A percentile compares a stretch with the other conserved stretches of the same genome.
phyloP scores from a whole-genome alignment of 768 basidiomycete species.

The Lanmaoa rubissima region DNA sequence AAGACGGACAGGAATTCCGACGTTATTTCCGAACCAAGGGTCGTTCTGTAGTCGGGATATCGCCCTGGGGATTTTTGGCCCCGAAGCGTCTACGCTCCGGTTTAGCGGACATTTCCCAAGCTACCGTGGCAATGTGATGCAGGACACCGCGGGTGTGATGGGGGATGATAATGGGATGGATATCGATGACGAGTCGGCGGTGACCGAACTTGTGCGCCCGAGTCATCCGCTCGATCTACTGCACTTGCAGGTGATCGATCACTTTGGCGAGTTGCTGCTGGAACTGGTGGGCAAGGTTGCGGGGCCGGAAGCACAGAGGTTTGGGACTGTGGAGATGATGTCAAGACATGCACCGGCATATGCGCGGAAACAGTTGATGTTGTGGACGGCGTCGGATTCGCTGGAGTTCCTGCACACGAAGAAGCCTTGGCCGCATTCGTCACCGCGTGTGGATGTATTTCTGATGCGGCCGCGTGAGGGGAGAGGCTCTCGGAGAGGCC shows the following conservation, averaged over 20 bases:
- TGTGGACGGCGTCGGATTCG: slow-evolving; percentile 57
- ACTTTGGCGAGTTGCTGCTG: slow-evolving; percentile 61
- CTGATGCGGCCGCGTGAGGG: slow-evolving; percentile 46
- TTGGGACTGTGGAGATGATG: slow-evolving; percentile 30
- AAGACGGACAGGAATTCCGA: slow-evolving; percentile 18
- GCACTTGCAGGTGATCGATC: slow-evolving; percentile 66
- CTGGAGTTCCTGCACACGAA: slow-evolving; percentile 53
- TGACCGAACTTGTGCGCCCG: slow-evolving; percentile 39
- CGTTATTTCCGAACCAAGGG: slow-evolving; percentile 35
- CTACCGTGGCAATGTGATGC: slow-evolving; percentile 33
- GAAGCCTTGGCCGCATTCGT: slow-evolving; percentile 32
- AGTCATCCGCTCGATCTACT: slow-evolving; percentile 63
- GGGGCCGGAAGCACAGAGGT: slow-evolving; percentile 42
- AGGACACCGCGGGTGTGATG: slow-evolving; percentile 11
- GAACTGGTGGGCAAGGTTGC: slow-evolving; percentile 57
- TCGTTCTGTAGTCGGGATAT: slow-evolving; percentile 51
- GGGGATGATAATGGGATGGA: slow-evolving; percentile 53
- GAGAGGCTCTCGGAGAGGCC: slow-evolving; percentile 60
- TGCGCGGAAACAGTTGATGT: slow-evolving; percentile 38
- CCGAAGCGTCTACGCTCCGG: slow-evolving; percentile 32
- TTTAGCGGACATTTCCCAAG: slow-evolving; percentile 43
- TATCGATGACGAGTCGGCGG: slow-evolving; percentile 52
- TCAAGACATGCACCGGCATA: slow-evolving; percentile 62
- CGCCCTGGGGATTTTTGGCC: slow-evolving; percentile 45
- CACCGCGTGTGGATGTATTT: slow-evolving; percentile 53